phyloP scores from a whole-genome alignment of 148 eudicot genomes.

The Hydrangea macrophylla region DNA sequence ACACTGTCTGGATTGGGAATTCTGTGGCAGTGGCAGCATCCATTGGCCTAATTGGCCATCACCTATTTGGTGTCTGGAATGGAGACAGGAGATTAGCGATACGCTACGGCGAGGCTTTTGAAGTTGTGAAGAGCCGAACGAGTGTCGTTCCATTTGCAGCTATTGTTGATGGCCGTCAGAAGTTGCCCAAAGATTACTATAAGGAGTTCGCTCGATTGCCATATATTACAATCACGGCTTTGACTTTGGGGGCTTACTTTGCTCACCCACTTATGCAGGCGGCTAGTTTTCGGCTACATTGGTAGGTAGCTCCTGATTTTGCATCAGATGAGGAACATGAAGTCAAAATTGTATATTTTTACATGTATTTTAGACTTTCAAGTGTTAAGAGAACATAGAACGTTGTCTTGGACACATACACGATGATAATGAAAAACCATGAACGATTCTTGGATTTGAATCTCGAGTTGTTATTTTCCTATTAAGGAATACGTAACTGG shows the following conservation, averaged over 20 bases:
- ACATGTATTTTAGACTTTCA: too few species aligned
- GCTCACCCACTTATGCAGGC: slow-evolving; percentile 98
- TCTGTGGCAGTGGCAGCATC: slow-evolving; percentile 95
- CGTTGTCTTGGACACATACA: too few species aligned
- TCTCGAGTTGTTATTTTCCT: too few species aligned
- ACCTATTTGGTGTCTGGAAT: slow-evolving; percentile 94
- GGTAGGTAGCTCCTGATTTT: slow-evolving; percentile 39
- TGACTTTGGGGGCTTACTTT: slow-evolving; percentile 82
- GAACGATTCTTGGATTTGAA: too few species aligned
- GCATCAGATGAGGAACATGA: not conserved
- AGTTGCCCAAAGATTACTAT: slow-evolving; percentile 67
- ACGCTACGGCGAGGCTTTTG: slow-evolving; percentile 80
- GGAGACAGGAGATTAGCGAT: slow-evolving; percentile 84
- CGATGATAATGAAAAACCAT: too few species aligned
- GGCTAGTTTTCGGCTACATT: slow-evolving; percentile 83
- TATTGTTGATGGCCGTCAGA: slow-evolving; percentile 91
- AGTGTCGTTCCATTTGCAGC: slow-evolving; percentile 93
- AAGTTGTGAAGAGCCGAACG: slow-evolving; percentile 72
- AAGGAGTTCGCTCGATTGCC: slow-evolving; percentile 86
- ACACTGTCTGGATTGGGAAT: slow-evolving; percentile 95
- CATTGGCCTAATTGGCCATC: slow-evolving; percentile 89
- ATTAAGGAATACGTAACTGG: too few species aligned
- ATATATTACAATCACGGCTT: slow-evolving; percentile 65
- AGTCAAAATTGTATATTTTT: not conserved
- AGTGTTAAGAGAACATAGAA: too few species aligned